Evolutionary conservation across 768 basidiomycete species (phyloP).

Genomic region (Lentinus tigrinus): DNA sequence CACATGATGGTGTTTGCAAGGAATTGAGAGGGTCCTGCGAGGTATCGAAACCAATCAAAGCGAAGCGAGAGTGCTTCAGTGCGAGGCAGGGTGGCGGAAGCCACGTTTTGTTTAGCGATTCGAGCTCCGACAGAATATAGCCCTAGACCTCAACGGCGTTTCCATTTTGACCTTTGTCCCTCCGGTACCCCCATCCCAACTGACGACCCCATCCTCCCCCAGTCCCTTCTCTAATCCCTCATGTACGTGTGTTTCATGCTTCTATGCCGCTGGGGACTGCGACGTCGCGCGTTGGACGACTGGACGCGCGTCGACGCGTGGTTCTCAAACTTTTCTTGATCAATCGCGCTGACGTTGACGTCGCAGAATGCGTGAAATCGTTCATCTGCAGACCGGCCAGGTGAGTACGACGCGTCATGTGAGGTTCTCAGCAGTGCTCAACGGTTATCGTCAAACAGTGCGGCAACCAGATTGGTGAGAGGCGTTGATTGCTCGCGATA

Average conservation of each 20-base stretch:
- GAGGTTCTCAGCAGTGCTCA: conserved; percentile 17
- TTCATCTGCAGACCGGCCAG: conserved; percentile 99
- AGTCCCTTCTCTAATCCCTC: conserved; percentile 24
- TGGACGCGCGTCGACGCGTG: background rate
- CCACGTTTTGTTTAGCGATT: conserved; percentile 21
- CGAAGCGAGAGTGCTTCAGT: conserved; percentile 2
- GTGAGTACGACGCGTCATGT: conserved; percentile 40
- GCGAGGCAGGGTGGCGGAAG: conserved; percentile 8
- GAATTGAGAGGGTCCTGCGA: background rate
- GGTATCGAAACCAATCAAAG: background rate
- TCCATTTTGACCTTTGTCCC: conserved; percentile 26
- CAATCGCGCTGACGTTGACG: conserved; percentile 22
- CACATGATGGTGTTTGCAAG: background rate
- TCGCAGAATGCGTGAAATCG: conserved; percentile 96
- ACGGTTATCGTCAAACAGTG: conserved; percentile 52
- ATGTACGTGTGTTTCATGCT: conserved; percentile 27
- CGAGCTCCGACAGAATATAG: conserved; percentile 20
- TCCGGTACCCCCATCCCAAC: conserved; percentile 25
- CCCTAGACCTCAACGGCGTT: conserved; percentile 24
- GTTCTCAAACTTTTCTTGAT: conserved; percentile 2
- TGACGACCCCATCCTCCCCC: conserved; percentile 23
- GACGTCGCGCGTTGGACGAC: background rate
- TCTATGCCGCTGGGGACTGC: background rate
- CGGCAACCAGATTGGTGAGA: conserved; percentile 98
- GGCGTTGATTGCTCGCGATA: conserved; percentile 20